Percentiles rank a stretch among this genome's conserved stretches.
These are phyloP conservation scores for Ceratopteris richardii DNA, from an alignment of 75 land plant species.

Conservation along the genomic window DNA sequence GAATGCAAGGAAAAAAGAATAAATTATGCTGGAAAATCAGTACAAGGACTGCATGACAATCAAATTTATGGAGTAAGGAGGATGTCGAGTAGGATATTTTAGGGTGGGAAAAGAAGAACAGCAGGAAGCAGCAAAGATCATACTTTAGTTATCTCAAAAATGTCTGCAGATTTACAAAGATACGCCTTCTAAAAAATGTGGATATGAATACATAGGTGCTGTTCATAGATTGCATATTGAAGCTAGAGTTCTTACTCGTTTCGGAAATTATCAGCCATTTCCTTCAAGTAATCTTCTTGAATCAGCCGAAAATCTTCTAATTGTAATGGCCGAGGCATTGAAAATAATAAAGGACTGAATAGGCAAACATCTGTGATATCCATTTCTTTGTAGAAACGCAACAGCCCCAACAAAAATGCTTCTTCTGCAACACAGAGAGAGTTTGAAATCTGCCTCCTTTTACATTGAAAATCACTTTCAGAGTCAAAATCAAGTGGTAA, in stretches of 20 bases:
- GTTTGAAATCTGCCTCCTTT: slow-evolving; percentile 5
- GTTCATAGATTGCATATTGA: too few relatives aligned
- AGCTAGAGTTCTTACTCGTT: slow-evolving; percentile 28
- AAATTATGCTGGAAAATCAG: too few relatives aligned
- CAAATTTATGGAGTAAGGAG: too few relatives aligned
- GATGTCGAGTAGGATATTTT: too few relatives aligned
- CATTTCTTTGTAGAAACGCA: slow-evolving; percentile 16
- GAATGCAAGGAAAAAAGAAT: too few relatives aligned
- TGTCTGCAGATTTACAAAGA: too few relatives aligned
- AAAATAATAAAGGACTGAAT: slow-evolving; percentile 19
- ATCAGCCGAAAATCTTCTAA: slow-evolving; percentile 13
- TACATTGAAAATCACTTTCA: background rate
- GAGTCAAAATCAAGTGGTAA: slow-evolving; percentile 12
- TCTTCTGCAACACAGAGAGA: slow-evolving; percentile 21
- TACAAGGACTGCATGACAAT: too few relatives aligned
- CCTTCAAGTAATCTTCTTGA: slow-evolving; percentile 15
- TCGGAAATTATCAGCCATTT: slow-evolving; percentile 10
- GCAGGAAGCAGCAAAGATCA: too few relatives aligned
- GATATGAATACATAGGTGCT: too few relatives aligned
- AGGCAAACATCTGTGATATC: slow-evolving; percentile 18
- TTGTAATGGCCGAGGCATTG: slow-evolving; percentile 14
- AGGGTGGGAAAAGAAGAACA: too few relatives aligned
- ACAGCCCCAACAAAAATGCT: slow-evolving; percentile 25
- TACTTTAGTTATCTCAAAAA: too few relatives aligned
- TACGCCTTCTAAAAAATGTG: too few relatives aligned